These are phyloP conservation scores for Cymodocea nodosa DNA, from an alignment of 116 monocot species.

Conservation along the genomic window DNA sequence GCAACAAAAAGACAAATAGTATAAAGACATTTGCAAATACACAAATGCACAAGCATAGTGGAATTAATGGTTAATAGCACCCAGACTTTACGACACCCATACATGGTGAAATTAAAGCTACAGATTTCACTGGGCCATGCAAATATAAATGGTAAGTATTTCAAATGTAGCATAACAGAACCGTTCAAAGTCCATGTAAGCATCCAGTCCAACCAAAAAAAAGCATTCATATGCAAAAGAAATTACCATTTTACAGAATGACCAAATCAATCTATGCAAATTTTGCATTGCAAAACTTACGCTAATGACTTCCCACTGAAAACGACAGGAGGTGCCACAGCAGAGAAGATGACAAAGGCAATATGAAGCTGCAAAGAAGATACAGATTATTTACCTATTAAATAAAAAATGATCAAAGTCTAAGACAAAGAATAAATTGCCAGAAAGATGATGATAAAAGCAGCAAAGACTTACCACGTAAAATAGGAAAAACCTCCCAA, in stretches of 20 bases:
- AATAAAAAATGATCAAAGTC: background rate
- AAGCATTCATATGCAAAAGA: no score
- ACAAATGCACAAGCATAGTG: background rate
- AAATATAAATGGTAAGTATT: no score
- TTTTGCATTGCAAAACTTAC: constrained; percentile 37
- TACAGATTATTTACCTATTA: background rate
- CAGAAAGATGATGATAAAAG: background rate
- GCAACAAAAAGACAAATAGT: background rate
- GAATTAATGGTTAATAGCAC: background rate
- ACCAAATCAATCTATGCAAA: background rate
- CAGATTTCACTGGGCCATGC: no score
- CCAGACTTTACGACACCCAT: no score
- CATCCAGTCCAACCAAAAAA: no score
- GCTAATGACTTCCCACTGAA: constrained; percentile 85
- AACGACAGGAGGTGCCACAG: constrained; percentile 77
- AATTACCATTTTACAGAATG: no score
- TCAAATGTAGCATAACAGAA: no score
- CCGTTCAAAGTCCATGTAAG: no score
- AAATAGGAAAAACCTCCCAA: constrained; percentile 93
- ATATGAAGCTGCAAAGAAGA: constrained; percentile 54
- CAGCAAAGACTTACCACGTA: constrained; percentile 28
- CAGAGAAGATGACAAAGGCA: constrained; percentile 54
- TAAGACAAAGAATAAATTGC: background rate
- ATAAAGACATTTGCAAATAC: background rate
- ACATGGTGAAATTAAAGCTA: no score